Base-by-base conservation (phyloP, 169 alveolate genomes). In the Perkinsus chesapeaki region DNA sequence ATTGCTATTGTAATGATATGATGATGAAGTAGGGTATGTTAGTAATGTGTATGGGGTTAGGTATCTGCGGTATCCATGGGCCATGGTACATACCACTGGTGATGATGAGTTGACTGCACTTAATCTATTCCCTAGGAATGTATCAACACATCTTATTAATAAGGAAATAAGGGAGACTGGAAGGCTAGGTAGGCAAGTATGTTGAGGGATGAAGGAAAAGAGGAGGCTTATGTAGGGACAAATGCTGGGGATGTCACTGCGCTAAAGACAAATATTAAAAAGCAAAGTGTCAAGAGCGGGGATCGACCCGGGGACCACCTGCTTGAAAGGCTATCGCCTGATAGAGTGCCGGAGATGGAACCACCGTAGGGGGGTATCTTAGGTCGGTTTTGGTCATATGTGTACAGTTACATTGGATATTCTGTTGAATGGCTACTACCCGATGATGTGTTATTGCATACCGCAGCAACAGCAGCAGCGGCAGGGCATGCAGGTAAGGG, bases 271-370 rank as follows among this genome's bases (percentile, higher is more conserved):
- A 60, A 34, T 0, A 34, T 60, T 34, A 60, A 60, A 16, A 27
- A 60, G 82, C 82, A 60, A 60, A 60, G 82, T 60, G 82, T 60
- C 31, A 60, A 60, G 82, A 60, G 82, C 82, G 82, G 82, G 82
- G 82, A 60, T 60, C 82, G 82, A 60, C 82, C 82, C 82, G 82
- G 82, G 82, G 82, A 60, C 82, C 82, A 60, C 27, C 23, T 60
- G 82, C 82, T 60, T 60, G 82, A 60, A 16, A 27, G 82, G 3
- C 82, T 60, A 27, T 60, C 82, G 27, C 82, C 82, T 16, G 82
- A 60, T 34, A 27, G 82, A 12, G 82, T 60, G 82, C 82, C 82
- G 37, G 82, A 60, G 27, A 60, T 60, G 82, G 82, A 60, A 34
- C 82, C 82, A 20, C 31, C 82, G 82, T 60, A 60, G 82, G 82